These are phyloP conservation scores for Aspergillus bridgeri DNA, from an alignment of 495 filamentous ascomycete species.

Conservation along the genomic window DNA sequence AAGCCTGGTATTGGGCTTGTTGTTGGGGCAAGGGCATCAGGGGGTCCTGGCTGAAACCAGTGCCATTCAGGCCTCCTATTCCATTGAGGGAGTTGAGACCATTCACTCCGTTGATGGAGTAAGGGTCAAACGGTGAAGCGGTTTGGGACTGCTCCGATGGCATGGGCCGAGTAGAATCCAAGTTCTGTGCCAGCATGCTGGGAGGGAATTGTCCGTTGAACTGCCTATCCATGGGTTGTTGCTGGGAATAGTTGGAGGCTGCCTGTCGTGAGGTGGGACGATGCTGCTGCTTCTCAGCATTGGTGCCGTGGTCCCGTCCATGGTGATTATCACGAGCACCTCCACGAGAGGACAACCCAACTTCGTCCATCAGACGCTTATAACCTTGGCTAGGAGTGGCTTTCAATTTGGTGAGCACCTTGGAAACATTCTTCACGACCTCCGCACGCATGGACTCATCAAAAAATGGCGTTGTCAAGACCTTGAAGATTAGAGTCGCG, in stretches of 20 bases:
- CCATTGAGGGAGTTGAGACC: conserved; percentile 21
- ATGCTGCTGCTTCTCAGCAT: conserved; percentile 45
- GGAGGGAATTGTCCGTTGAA: conserved; percentile 43
- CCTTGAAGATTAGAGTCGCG: conserved; percentile 96
- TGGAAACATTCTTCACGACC: conserved; percentile 86
- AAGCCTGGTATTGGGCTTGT: conserved; percentile 48
- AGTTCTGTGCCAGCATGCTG: conserved; percentile 34
- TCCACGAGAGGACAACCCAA: conserved; percentile 70
- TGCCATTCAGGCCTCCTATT: conserved; percentile 26
- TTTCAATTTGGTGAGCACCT: conserved; percentile 84
- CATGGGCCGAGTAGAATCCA: conserved; percentile 35
- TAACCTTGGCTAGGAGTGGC: conserved; percentile 93
- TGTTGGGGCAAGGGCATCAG: conserved; percentile 39
- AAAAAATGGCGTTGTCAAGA: conserved; percentile 95
- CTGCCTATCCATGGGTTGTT: conserved; percentile 45
- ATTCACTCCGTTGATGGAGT: conserved; percentile 37
- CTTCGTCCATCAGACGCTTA: conserved; percentile 97
- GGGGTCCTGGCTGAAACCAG: conserved; percentile 40
- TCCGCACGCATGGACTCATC: conserved; percentile 86
- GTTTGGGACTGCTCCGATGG: conserved; percentile 39
- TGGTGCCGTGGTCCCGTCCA: conserved; percentile 40
- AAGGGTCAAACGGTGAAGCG: conserved; percentile 39
- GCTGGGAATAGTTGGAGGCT: conserved; percentile 38
- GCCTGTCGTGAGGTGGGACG: conserved; percentile 48
- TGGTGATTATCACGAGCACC: conserved; percentile 47